Base-by-base conservation (phyloP, 768 basidiomycete species). In the Suillus subalutaceus region DNA sequence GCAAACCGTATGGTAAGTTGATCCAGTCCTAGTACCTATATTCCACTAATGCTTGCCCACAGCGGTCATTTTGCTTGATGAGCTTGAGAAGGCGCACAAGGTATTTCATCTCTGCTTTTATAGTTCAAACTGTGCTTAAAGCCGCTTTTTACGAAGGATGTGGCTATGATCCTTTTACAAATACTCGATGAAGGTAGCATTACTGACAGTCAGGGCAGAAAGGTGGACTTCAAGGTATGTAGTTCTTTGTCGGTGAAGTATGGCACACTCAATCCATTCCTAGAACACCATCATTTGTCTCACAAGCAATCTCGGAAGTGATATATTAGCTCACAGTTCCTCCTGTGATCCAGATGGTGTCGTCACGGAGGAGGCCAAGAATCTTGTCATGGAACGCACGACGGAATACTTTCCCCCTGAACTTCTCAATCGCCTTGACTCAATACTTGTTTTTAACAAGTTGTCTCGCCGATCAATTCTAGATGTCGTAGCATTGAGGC, bases 261-360 rank as follows among this genome's bases (percentile, higher is more conserved):
- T 23, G 20, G 50, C 30, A n/a, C 35, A 62, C 23, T 56, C 30
- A 53, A 40, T 52, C 30, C 23, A 44, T 12, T 63, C 60, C 4
- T 62, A 89, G 88, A 97, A 96, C 76, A 96, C 95, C 1, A 96
- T 96, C 72, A 90, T 97, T 72, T 94, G 93, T 74, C 79, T 95
- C 37, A 96, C 95, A 2, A 92, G 91, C 71, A 97, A 97, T 70
- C 85, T 97, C 32, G 95, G 92, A 8, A 88, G 88, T 62, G 87
- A 92, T 72, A 88, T 93, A 64, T 86, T 96, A 30, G 90, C 90
- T 1, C 86, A 90, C 68, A 76, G 84, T 6, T 82, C 86, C 1
- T 86, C 93, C 2, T 88, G 85, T 59, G 83, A 88, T 64, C 78
- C 75, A 26, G 78, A 87, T n/a, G 93, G 93, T 5, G 74, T 84